These are phyloP conservation scores for Daucus carota DNA, from an alignment of 129 eudicot genomes.

Conservation along the genomic window DNA sequence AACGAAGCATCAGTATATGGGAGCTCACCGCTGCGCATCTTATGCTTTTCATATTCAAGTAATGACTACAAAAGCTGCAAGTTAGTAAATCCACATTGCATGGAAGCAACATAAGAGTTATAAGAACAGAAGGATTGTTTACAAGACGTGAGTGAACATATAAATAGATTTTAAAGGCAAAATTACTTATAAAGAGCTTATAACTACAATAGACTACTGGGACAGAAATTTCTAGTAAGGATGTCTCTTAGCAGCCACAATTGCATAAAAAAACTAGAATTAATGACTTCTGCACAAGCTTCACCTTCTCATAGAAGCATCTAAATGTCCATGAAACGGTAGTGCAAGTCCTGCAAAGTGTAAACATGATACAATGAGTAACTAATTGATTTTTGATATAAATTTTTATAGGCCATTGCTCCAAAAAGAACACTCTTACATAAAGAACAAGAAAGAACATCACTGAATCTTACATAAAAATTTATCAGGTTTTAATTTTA, in stretches of 20 bases:
- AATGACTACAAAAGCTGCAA: constrained; percentile 49
- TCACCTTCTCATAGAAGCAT: constrained; percentile 88
- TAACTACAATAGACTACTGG: not conserved
- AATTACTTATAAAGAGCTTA: not conserved
- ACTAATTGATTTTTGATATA: not conserved
- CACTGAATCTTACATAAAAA: no score
- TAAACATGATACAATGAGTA: constrained; percentile 8
- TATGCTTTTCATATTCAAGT: constrained; percentile 80
- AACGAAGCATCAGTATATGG: constrained; percentile 51
- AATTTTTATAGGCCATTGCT: no score
- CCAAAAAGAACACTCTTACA: no score
- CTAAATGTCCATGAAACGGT: constrained; percentile 97
- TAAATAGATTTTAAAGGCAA: not conserved
- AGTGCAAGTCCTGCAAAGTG: constrained; percentile 79
- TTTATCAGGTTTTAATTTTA: no score
- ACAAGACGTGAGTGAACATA: not conserved
- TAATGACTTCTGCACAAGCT: not conserved
- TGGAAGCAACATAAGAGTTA: constrained; percentile 4
- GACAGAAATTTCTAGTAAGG: not conserved
- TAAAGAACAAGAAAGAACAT: no score
- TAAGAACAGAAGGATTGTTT: not conserved
- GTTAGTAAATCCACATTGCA: constrained; percentile 19
- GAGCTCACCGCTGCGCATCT: constrained; percentile 66
- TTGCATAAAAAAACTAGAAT: not conserved
- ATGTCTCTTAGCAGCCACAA: not conserved